Evolutionary conservation across 495 filamentous ascomycete species (phyloP).

Genomic region (Hypoxylon perforatum): DNA sequence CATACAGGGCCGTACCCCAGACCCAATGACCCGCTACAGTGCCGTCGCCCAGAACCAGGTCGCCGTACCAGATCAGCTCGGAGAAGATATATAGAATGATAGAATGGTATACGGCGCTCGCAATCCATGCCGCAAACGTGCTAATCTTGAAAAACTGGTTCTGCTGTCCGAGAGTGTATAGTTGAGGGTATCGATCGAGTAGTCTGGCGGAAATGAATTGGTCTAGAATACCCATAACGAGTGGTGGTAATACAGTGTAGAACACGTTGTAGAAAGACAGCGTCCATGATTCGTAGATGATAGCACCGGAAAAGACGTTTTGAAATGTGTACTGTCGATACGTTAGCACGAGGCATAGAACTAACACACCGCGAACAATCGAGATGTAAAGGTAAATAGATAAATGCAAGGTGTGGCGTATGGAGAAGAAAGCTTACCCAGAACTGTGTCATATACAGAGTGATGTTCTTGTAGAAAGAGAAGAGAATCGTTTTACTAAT

Average conservation of each 20-base stretch:
- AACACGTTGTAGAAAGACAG: conserved; percentile 99
- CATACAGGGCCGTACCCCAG: conserved; percentile 94
- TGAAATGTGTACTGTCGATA: conserved; percentile 85
- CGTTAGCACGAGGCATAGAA: conserved; percentile 48
- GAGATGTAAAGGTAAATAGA: background rate
- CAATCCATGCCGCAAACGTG: conserved; percentile 92
- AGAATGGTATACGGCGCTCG: conserved; percentile 96
- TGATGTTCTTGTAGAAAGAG: conserved; percentile 99
- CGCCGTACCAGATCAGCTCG: conserved; percentile 80
- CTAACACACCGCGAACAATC: too few species aligned
- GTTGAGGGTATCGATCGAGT: conserved; percentile 96
- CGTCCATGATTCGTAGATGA: conserved; percentile 99
- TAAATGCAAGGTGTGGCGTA: background rate
- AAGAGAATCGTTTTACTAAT: conserved; percentile 97
- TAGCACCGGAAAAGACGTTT: conserved; percentile 96
- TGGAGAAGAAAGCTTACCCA: conserved; percentile 72
- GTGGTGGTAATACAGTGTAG: conserved; percentile 93
- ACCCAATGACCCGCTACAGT: conserved; percentile 93
- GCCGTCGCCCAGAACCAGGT: conserved; percentile 80
- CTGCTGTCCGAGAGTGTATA: conserved; percentile 93
- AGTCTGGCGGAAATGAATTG: conserved; percentile 96
- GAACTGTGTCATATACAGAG: conserved; percentile 98
- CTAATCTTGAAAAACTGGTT: conserved; percentile 92
- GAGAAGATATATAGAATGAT: conserved; percentile 88
- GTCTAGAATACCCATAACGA: conserved; percentile 96